Evolutionary conservation across 192 early-diverging fungal genomes (phyloP).

Genomic region (Linnemannia zychae): DNA sequence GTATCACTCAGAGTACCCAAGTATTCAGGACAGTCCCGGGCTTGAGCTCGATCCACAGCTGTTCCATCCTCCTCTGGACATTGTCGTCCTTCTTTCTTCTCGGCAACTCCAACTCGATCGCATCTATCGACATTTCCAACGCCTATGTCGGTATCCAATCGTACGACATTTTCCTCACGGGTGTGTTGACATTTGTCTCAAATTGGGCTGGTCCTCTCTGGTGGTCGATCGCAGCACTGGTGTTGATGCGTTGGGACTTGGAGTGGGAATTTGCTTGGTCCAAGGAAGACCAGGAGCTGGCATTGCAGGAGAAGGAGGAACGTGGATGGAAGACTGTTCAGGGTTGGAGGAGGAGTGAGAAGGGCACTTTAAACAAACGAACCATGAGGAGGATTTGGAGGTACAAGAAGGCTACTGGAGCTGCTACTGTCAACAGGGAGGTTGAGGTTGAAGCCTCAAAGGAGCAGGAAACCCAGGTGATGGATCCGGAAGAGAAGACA

Average conservation of each 20-base stretch:
- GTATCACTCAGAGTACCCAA: background rate
- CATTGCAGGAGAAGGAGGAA: constrained; percentile 5
- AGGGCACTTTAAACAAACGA: constrained; percentile 11
- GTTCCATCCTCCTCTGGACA: constrained; percentile 58
- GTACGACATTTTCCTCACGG: constrained; percentile 72
- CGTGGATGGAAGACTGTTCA: constrained; percentile 18
- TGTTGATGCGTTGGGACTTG: constrained; percentile 49
- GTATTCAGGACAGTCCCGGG: constrained; percentile 31
- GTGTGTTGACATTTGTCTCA: constrained; percentile 74
- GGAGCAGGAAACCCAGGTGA: too few relatives aligned
- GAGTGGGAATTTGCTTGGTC: constrained; percentile 34
- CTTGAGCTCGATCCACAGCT: constrained; percentile 39
- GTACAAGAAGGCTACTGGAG: constrained; percentile 9
- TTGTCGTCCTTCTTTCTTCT: constrained; percentile 76
- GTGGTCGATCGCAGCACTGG: constrained; percentile 67
- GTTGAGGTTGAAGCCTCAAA: too few relatives aligned
- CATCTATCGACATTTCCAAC: constrained; percentile 82
- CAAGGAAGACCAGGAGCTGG: background rate
- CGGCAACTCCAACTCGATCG: constrained; percentile 84
- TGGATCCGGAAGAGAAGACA: background rate
- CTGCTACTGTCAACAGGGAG: constrained; percentile 10
- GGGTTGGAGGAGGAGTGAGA: constrained; percentile 31
- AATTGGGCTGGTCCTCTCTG: constrained; percentile 83
- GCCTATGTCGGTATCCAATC: constrained; percentile 79
- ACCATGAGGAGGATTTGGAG: constrained; percentile 22